These are phyloP conservation scores for Neurospora sp. DNA, from an alignment of 495 filamentous ascomycete species.

Conservation along the genomic window DNA sequence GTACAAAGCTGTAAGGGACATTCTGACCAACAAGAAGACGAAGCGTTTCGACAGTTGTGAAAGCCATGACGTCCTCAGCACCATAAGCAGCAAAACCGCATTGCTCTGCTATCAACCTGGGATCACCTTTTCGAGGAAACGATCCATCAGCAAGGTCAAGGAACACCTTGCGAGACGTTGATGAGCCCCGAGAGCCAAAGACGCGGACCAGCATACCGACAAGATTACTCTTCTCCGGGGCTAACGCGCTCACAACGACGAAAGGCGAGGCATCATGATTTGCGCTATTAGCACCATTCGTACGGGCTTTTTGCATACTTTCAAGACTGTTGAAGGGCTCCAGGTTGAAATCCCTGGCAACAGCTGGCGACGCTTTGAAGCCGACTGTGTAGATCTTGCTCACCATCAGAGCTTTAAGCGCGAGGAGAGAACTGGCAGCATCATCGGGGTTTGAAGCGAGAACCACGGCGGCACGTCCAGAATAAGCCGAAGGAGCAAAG, in stretches of 20 bases:
- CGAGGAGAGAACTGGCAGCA: conserved; percentile 65
- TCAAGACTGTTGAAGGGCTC: conserved; percentile 75
- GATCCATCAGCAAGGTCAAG: conserved; percentile 65
- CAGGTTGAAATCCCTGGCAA: conserved; percentile 45
- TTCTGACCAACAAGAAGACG: conserved; percentile 73
- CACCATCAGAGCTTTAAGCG: conserved; percentile 62
- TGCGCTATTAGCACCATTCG: conserved; percentile 22
- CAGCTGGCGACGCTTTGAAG: conserved; percentile 57
- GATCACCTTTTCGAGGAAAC: conserved; percentile 50
- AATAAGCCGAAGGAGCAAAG: conserved; percentile 72
- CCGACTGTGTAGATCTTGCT: conserved; percentile 76
- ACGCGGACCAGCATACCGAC: conserved; percentile 71
- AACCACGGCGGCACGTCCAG: conserved; percentile 61
- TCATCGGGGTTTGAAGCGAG: conserved; percentile 57
- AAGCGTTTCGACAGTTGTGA: conserved; percentile 72
- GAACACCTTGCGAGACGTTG: conserved; percentile 63
- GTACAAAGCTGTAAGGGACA: conserved; percentile 77
- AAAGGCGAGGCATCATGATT: conserved; percentile 49
- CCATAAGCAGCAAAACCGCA: conserved; percentile 73
- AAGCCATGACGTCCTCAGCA: conserved; percentile 66
- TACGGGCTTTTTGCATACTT: conserved; percentile 56
- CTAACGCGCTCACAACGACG: conserved; percentile 67
- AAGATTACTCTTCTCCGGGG: conserved; percentile 65
- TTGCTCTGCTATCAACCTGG: conserved; percentile 54
- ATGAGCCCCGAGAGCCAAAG: conserved; percentile 41